Evolutionary conservation across 805 yeast genomes (phyloP), one percentile per base, ranked within the genome.

Genomic region (Candida parachauliodes): DNA sequence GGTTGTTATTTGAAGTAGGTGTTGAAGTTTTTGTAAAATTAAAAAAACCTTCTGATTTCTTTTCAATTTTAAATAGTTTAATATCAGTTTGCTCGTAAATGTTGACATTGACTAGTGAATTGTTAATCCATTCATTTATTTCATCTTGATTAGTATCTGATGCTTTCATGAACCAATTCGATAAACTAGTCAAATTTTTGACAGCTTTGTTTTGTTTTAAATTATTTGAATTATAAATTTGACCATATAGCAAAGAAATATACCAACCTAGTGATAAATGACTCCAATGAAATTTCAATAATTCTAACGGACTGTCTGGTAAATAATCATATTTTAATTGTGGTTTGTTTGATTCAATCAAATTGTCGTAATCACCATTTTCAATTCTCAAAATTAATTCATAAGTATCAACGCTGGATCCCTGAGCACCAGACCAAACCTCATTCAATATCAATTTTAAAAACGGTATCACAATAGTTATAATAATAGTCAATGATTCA

Each of bases 221-320:
- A 19, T 56, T 55, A 32, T 49, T 57, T 4, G 61, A 43, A 36
- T 53, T 46, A 47, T 69, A 83, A 0, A 83, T 70, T 22, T 65
- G 60, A 2, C 80, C 77, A 80, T 85, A 83, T 18, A 85, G 49
- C 8, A 83, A 62, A 4, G 83, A 72, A 27, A 73, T 68, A 56
- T 85, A 85, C 95, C 95, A 86, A 0, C 88, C 89, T 17, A 84
- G 60, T 0, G 86, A 78, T 17, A 69, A 51, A 37, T 62, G 62
- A 27, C 76, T 72, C 95, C 95, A 86, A 4, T 61, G 54, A 47
- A 85, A 81, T 41, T 54, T 65, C 44, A 82, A 60, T 3, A 72
- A 49, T 21, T 59, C 58, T 5, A 76, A 68, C 2, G 65, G 62
- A 0, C 71, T 58, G 12, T 56, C 59, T 0, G 75, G 70, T 22